Evolutionary conservation across 495 filamentous ascomycete genomes (phyloP), one percentile per base, ranked within the genome.

Genomic region (Bacidia gigantensis): DNA sequence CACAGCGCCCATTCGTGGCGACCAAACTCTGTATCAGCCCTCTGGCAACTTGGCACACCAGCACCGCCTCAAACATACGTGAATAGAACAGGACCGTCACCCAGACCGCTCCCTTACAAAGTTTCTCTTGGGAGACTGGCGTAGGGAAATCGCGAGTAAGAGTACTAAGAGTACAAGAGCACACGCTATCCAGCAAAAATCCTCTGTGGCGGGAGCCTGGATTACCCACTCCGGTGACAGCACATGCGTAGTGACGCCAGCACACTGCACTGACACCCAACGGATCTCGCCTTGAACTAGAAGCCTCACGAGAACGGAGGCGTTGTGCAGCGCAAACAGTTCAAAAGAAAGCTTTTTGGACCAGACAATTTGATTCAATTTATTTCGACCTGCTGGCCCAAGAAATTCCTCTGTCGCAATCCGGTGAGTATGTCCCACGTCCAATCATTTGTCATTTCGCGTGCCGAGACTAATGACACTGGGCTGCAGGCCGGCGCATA

Each of bases 201-300:
- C 29, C 47, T 24, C 53, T 56, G 53, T 43, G 48, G 49, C 48
- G 17, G 26, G 24, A 17, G 22, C 20, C 35, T 56, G 47, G 29
- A 49, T 49, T 25, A 35, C 47, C 47, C 26, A 26, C 22, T 32
- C n/a, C 29, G 23, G 47, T 57, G 60, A 62, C 60, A 62, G 43
- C 60, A 58, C 60, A 62, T 51, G 49, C 51, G 46, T 17, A 48
- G 47, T 48, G 39, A 42, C 52, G 49, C 48, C 25, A 54, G 35
- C 46, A 26, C 49, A 52, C 60, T 62, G 60, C 60, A 62, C 50
- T 52, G 55, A 57, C 52, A 55, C 60, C 60, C 50, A 57, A 62
- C 57, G 45, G 24, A 42, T 39, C 56, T 51, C 49, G 56, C 56
- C 51, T 46, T 52, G 39, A 38, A 38, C 7, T 29, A 25, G 11